Evolutionary conservation across 202 grass and related monocot genomes (phyloP).

Genomic region (Setaria viridis): DNA sequence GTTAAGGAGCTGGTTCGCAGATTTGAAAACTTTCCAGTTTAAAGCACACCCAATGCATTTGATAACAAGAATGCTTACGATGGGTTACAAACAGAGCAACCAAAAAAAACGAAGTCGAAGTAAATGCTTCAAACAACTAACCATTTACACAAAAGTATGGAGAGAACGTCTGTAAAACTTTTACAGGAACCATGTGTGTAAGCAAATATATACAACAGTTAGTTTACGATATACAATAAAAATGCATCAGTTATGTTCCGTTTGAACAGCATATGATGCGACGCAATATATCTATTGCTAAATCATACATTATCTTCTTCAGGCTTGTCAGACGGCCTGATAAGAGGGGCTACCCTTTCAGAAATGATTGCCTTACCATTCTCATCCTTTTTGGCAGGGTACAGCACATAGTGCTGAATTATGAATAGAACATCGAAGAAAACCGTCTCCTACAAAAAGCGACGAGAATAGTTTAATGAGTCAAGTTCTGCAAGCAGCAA

Average conservation of each 20-base stretch:
- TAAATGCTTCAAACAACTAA: neutral
- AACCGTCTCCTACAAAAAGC: constrained; percentile 74
- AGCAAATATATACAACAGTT: constrained; percentile 22
- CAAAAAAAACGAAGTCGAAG: neutral
- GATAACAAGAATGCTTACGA: neutral
- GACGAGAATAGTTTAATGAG: constrained; percentile 39
- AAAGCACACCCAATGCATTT: neutral
- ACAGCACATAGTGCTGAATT: constrained; percentile 89
- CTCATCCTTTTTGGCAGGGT: constrained; percentile 67
- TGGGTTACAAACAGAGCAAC: neutral
- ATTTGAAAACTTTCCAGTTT: neutral
- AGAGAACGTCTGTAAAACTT: neutral
- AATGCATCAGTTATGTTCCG: neutral
- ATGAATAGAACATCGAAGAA: constrained; percentile 92
- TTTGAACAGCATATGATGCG: constrained; percentile 4
- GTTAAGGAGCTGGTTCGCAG: neutral
- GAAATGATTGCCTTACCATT: constrained; percentile 61
- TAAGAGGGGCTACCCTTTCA: constrained; percentile 71
- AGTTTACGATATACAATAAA: constrained; percentile 43
- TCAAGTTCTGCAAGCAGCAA: constrained; percentile 19
- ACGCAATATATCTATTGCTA: neutral
- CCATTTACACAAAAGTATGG: neutral
- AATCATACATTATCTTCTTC: constrained; percentile 66
- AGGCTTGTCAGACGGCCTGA: constrained; percentile 74
- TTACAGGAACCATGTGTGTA: neutral